Base-by-base conservation (phyloP, 78 protist species). In the slime mould (Dictyostelium discoideum) region DNA sequence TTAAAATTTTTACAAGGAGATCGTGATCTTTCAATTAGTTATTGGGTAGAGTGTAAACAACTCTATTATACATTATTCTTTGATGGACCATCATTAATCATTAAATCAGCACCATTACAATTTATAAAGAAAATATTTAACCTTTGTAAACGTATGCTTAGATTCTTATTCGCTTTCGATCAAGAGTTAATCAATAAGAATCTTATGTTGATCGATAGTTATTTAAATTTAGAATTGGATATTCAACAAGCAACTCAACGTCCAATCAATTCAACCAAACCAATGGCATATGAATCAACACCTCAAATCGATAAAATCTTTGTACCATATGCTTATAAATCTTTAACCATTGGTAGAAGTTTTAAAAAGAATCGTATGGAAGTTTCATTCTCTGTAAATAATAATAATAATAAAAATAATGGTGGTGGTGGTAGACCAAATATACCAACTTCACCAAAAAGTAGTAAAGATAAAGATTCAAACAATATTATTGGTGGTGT, bases 151-250 rank as follows among this genome's bases (percentile, higher is more conserved):
- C 50, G 95, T 29, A 90, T 90, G 95, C 32, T 90, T 16, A 60
- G 95, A n/a, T 90, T 90, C 88, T 60, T 90, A 48, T 90, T 90
- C 83, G 87, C 95, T 13, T 90, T 90, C 84, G 95, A 90, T 37
- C 95, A 90, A 67, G 95, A 90, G 60, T 50, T 90, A 2, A 82
- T 90, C 39, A 90, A 90, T 65, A 90, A 90, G 95, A 90, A 90
- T 82, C 20, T 90, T 5, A 90, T 90, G 89, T 73, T 90, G 84
- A 65, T 90, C 8, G 95, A 90, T 44, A 90, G 95, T 32, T 90
- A 90, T 54, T 79, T 90, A 7, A 44, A 57, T 18, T 54, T 90
- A 60, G 95, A 90, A 54, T 50, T 82, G 5, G 95, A 90, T 39
- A 90, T 90, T 50, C 42, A 79, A 11, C 95, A 90, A 26, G 95